These are phyloP conservation scores for Podaxis rugospora DNA, from an alignment of 768 basidiomycete species.

Conservation along the genomic window DNA sequence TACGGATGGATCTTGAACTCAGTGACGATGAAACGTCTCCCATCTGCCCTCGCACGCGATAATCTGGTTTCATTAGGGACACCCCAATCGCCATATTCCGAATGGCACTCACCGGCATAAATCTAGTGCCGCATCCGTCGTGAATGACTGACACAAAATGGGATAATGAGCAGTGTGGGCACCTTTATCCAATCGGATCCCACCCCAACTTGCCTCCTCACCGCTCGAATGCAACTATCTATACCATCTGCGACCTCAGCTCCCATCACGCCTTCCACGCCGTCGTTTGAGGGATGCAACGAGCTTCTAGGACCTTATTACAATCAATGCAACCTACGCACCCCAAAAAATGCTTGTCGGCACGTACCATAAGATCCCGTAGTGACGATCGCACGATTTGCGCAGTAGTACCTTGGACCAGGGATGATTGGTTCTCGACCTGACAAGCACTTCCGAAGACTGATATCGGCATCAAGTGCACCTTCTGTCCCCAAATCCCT, in stretches of 20 bases:
- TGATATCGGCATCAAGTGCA: constrained; percentile 56
- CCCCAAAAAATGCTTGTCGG: constrained; percentile 9
- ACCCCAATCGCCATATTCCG: constrained; percentile 9
- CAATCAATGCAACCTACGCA: not conserved
- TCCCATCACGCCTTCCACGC: constrained; percentile 52
- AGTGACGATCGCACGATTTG: constrained; percentile 53
- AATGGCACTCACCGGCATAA: constrained; percentile 39
- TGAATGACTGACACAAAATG: constrained; percentile 7
- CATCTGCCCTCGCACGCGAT: constrained; percentile 45
- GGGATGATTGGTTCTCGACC: constrained; percentile 40
- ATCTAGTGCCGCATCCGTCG: constrained; percentile 29
- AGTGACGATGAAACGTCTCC: constrained; percentile 32
- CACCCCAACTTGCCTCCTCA: constrained; percentile 57
- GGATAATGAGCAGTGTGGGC: not conserved
- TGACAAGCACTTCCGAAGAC: constrained; percentile 48
- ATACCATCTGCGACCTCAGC: constrained; percentile 57
- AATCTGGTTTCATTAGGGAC: constrained; percentile 32
- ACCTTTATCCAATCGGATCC: constrained; percentile 71
- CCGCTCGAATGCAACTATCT: constrained; percentile 49
- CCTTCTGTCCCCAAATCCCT: constrained; percentile 71
- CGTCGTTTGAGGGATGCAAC: constrained; percentile 40
- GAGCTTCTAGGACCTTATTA: constrained; percentile 48
- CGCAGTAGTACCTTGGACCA: constrained; percentile 62
- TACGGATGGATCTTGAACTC: constrained; percentile 29
- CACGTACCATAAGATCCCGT: constrained; percentile 56